phyloP scores from a whole-genome alignment of 2,329 filamentous ascomycete genomes.

The Apiospora pterosperma region DNA sequence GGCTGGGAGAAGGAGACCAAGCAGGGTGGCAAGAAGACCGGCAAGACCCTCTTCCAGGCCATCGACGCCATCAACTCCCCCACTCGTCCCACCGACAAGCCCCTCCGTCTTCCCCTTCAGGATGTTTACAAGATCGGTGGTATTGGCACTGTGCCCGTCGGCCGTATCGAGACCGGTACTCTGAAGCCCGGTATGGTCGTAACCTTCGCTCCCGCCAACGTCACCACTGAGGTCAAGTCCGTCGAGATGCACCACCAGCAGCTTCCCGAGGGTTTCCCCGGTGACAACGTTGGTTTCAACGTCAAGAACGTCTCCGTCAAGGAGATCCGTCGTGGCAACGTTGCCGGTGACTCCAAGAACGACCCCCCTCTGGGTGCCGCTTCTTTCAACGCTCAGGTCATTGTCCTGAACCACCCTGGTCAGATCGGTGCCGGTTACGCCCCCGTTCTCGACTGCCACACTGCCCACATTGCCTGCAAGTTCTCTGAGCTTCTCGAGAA shows the following conservation, averaged over 20 bases:
- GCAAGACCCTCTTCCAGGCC: conserved; percentile 99
- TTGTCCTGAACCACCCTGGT: conserved; percentile 99
- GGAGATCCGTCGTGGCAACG: conserved; percentile 99
- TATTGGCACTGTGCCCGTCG: conserved; percentile 99
- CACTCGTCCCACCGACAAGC: conserved; percentile 97
- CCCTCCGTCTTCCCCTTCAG: conserved; percentile 99
- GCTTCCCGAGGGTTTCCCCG: conserved; percentile 89
- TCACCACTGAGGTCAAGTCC: conserved; percentile 99
- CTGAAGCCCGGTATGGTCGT: conserved; percentile 93
- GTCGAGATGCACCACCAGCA: conserved; percentile 99
- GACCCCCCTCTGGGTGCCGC: conserved; percentile 87
- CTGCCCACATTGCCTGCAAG: conserved; percentile 99
- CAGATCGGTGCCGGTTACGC: conserved; percentile 99
- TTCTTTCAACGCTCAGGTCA: conserved; percentile 99
- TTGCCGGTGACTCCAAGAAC: conserved; percentile 99
- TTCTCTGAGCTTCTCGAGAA: conserved; percentile 99
- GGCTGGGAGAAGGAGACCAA: conserved; percentile 92
- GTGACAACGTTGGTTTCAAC: conserved; percentile 99
- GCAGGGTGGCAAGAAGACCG: conserved; percentile 66
- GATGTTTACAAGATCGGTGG: conserved; percentile 99
- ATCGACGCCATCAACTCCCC: conserved; percentile 92
- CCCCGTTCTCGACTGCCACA: conserved; percentile 99
- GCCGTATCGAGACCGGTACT: conserved; percentile 99
- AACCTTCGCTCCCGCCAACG: conserved; percentile 96
- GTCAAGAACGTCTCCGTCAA: conserved; percentile 99